Evolutionary conservation across 768 basidiomycete species (phyloP).

Genomic region (Mycena maculata): DNA sequence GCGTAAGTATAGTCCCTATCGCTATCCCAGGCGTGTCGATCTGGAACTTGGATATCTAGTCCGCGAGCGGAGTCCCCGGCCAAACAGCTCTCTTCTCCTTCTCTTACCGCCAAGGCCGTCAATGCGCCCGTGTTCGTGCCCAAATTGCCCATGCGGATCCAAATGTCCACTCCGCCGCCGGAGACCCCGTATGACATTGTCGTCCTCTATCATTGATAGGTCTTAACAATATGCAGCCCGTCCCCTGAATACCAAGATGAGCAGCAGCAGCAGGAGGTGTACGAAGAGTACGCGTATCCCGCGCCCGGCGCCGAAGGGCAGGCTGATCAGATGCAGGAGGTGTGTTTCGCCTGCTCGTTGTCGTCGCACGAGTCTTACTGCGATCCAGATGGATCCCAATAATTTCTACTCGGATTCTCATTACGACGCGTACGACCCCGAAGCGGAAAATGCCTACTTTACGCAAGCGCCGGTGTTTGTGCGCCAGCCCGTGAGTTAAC

Average conservation of each 20-base stretch:
- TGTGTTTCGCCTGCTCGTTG: slow-evolving; percentile 17
- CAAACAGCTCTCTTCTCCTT: slow-evolving; percentile 44
- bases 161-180: slow-evolving; percentile 44
- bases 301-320: slow-evolving; percentile 39
- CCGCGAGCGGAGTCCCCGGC: slow-evolving; percentile 60
- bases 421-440: slow-evolving; percentile 51
- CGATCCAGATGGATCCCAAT: slow-evolving; percentile 31
- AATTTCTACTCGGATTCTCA: slow-evolving; percentile 43
- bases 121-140: slow-evolving; percentile 91
- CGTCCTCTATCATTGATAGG: neutral
- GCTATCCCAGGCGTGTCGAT: neutral
- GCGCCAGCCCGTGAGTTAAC: slow-evolving; percentile 72
- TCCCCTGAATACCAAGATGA: slow-evolving; percentile 31
- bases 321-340: slow-evolving; percentile 49
- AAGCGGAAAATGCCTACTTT: slow-evolving; percentile 51
- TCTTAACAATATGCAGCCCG: slow-evolving; percentile 9
- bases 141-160: slow-evolving; percentile 56
- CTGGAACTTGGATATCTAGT: slow-evolving; percentile 36
- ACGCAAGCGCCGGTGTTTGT: slow-evolving; percentile 59
- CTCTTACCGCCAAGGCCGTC: slow-evolving; percentile 71
- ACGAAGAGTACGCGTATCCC: slow-evolving; percentile 40
- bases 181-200: slow-evolving; percentile 40
- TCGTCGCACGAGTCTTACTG: neutral
- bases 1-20: slow-evolving; percentile 43
- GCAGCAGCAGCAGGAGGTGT: slow-evolving; percentile 29